phyloP scores from a whole-genome alignment of 2,329 filamentous ascomycete genomes.

The Scedosporium dehoogii region DNA sequence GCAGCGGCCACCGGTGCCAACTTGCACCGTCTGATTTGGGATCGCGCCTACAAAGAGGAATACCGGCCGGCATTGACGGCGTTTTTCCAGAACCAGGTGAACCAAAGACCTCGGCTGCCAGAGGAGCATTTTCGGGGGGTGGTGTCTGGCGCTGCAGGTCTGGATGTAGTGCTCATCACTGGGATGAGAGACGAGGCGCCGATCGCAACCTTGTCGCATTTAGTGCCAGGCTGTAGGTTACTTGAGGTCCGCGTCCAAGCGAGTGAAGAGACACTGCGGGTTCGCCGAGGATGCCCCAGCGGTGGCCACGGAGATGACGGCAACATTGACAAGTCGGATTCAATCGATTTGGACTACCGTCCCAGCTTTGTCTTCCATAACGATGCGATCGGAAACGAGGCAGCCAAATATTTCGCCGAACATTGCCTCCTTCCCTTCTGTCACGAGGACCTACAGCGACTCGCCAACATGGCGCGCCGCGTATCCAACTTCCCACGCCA shows the following conservation, averaged over 20 bases:
- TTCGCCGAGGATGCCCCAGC: conserved; percentile 22
- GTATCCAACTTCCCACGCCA: conserved; percentile 39
- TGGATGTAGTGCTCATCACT: conserved; percentile 50
- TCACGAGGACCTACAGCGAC: conserved; percentile 30
- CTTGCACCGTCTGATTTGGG: conserved; percentile 32
- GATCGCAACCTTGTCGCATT: conserved; percentile 39
- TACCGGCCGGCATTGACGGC: conserved; percentile 41
- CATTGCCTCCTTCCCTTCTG: conserved; percentile 33
- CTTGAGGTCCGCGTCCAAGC: conserved; percentile 42
- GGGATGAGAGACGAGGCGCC: conserved; percentile 54
- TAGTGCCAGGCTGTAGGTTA: conserved; percentile 41
- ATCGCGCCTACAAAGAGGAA: conserved; percentile 53
- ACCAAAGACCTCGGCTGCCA: conserved; percentile 31
- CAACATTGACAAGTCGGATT: conserved; percentile 12
- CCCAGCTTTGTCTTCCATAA: conserved; percentile 44
- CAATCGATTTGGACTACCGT: conserved; percentile 17
- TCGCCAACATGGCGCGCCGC: conserved; percentile 38
- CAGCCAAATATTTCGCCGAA: conserved; percentile 29
- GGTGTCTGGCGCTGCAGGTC: conserved; percentile 27
- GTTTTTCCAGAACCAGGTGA: conserved; percentile 39
- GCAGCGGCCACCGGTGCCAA: conserved; percentile 38
- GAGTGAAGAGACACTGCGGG: conserved; percentile 22
- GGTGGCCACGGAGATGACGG: conserved; percentile 8
- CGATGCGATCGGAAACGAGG: conserved; percentile 28
- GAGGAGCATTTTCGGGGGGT: conserved; percentile 40